Conservation (phyloP, 2,329 filamentous ascomycete species). For the Canariomyces notabilis region DNA sequence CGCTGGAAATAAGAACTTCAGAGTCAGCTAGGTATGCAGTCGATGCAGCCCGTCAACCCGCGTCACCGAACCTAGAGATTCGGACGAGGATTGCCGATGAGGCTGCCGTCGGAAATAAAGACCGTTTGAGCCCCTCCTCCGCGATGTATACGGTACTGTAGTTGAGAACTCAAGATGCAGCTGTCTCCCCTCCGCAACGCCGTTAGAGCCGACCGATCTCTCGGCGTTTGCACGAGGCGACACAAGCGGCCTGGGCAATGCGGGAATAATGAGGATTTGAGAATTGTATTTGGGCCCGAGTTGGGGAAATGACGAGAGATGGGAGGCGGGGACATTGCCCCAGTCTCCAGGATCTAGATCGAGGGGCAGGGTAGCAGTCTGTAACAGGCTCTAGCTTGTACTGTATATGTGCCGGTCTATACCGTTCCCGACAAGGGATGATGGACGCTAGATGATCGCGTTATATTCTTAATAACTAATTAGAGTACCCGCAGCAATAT, state of each 20-base stretch:
- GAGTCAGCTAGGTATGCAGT: too few species aligned
- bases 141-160: too few species aligned
- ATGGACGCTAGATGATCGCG: too few species aligned
- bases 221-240: slow-evolving; percentile 8
- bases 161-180: neutral
- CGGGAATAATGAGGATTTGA: slow-evolving; percentile 17
- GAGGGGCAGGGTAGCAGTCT: slow-evolving; percentile 7
- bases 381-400: too few species aligned
- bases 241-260: slow-evolving; percentile 20
- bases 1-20: too few species aligned
- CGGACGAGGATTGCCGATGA: too few species aligned
- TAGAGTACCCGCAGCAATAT: too few species aligned
- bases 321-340: slow-evolving; percentile 7
- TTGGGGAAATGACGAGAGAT: slow-evolving; percentile 1
- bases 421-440: too few species aligned
- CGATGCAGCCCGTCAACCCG: too few species aligned
- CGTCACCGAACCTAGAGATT: too few species aligned
- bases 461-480: too few species aligned
- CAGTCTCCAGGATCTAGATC: neutral
- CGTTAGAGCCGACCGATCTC: neutral
- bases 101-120: neutral
- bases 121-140: neutral
- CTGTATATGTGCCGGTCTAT: too few species aligned
- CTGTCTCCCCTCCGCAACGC: neutral
- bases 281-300: slow-evolving; percentile 10